Evolutionary conservation across 2,329 filamentous ascomycete species (phyloP).

Genomic region (Sclerotinia sclerotiorum): DNA sequence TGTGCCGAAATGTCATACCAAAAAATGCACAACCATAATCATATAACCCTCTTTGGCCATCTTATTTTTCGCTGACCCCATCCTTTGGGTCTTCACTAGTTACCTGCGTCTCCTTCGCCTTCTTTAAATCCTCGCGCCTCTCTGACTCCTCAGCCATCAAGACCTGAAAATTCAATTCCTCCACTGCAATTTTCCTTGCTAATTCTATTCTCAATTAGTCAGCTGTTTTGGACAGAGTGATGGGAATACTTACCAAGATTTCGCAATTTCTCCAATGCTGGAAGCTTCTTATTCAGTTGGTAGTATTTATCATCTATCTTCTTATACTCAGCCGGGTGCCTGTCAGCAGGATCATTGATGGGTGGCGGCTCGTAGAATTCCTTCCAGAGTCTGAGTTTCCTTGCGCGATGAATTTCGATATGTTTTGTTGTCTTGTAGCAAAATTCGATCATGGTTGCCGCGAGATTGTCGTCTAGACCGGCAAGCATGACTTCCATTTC

Average conservation of each 20-base stretch:
- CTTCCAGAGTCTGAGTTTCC: not conserved
- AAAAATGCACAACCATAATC: not conserved
- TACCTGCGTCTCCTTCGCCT: not conserved
- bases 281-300: not conserved
- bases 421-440: not conserved
- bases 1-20: not conserved
- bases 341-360: not conserved
- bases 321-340: not conserved
- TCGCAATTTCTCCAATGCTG: constrained; percentile 5
- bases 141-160: not conserved
- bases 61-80: not conserved
- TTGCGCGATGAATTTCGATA: not conserved
- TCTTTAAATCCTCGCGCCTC: not conserved
- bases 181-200: not conserved
- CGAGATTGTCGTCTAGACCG: not conserved
- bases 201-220: not conserved
- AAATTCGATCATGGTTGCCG: not conserved
- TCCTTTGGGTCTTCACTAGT: too few species aligned
- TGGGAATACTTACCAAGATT: not conserved
- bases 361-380: not conserved
- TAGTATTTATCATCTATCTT: not conserved
- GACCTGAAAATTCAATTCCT: not conserved
- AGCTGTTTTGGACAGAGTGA: not conserved
- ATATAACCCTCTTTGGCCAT: too few species aligned
- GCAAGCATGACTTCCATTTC: not conserved